Percentiles rank a stretch among this genome's conserved stretches.
These are phyloP conservation scores for Dothistroma pini DNA, from an alignment of 2,329 filamentous ascomycete genomes.

Conservation along the genomic window DNA sequence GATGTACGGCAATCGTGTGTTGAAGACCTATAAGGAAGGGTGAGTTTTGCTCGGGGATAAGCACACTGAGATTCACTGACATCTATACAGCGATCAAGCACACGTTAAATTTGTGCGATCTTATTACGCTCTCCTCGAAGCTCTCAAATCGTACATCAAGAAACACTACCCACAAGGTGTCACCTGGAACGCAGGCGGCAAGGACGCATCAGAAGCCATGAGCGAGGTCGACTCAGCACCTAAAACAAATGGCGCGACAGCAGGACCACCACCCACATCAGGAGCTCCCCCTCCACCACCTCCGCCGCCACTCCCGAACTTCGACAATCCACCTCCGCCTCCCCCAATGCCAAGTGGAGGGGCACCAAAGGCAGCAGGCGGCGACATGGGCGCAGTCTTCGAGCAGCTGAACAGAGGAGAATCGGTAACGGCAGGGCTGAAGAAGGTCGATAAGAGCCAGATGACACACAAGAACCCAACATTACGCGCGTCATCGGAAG, in stretches of 20 bases:
- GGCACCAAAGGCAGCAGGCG: slow-evolving; percentile 40
- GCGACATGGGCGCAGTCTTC: slow-evolving; percentile 84
- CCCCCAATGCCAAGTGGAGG: slow-evolving; percentile 56
- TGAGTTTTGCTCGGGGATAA: slow-evolving; percentile 37
- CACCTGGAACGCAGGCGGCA: slow-evolving; percentile 77
- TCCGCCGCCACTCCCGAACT: slow-evolving; percentile 54
- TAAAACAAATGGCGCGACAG: slow-evolving; percentile 38
- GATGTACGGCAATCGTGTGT: slow-evolving; percentile 90
- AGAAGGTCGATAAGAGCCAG: slow-evolving; percentile 90
- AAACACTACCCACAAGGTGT: slow-evolving; percentile 75
- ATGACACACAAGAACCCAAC: slow-evolving; percentile 99
- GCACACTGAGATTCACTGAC: slow-evolving; percentile 1
- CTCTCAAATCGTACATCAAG: slow-evolving; percentile 79
- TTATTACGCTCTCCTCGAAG: slow-evolving; percentile 88
- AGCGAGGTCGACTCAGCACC: slow-evolving; percentile 49
- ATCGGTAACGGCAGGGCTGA: slow-evolving; percentile 79
- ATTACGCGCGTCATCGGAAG: slow-evolving; percentile 68
- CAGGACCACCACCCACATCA: slow-evolving; percentile 52
- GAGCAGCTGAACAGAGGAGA: slow-evolving; percentile 85
- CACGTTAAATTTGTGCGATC: slow-evolving; percentile 86
- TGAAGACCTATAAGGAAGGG: slow-evolving; percentile 87
- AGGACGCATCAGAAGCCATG: slow-evolving; percentile 68
- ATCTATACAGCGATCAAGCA: slow-evolving; percentile 60
- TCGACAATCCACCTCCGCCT: slow-evolving; percentile 54
- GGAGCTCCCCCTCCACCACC: slow-evolving; percentile 63